These are phyloP conservation scores for Debaryomyces singareniensis DNA, from an alignment of 1,139 yeast species.

Conservation along the genomic window DNA sequence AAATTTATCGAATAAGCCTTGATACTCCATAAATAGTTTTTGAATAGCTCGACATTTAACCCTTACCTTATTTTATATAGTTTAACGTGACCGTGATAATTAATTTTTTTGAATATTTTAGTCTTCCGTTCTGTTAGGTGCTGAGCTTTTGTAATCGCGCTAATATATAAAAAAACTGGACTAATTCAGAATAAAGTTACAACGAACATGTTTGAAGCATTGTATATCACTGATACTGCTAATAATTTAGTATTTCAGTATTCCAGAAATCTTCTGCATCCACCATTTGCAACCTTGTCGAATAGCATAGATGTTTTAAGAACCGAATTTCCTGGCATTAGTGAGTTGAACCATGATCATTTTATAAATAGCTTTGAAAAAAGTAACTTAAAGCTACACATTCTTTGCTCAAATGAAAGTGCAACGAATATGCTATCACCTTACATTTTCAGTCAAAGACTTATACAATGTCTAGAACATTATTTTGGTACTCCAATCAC, in stretches of 20 bases:
- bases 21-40: conserved; percentile 7
- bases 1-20: conserved; percentile 1
- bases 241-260: conserved; percentile 54
- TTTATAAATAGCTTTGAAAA: conserved; percentile 19
- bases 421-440: conserved; percentile 46
- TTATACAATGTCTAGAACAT: conserved; percentile 47
- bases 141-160: too few species aligned
- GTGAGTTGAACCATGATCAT: conserved; percentile 24
- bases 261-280: conserved; percentile 44
- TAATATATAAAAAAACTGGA: too few species aligned
- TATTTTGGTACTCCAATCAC: conserved; percentile 58
- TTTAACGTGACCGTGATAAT: too few species aligned
- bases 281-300: conserved; percentile 39
- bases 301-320: conserved; percentile 17
- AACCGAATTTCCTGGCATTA: conserved; percentile 10
- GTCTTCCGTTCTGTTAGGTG: too few species aligned
- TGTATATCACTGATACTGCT: conserved; percentile 56
- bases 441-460: conserved; percentile 45
- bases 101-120: too few species aligned
- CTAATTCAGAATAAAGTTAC: too few species aligned
- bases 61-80: conserved; percentile 2
- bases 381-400: conserved; percentile 19
- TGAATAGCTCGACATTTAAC: conserved; percentile 13
- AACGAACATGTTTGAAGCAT: conserved; percentile 49
- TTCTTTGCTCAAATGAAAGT: conserved; percentile 11